These are phyloP conservation scores for Sarocladium strictum DNA, from an alignment of 2,329 filamentous ascomycete genomes.

Conservation along the genomic window DNA sequence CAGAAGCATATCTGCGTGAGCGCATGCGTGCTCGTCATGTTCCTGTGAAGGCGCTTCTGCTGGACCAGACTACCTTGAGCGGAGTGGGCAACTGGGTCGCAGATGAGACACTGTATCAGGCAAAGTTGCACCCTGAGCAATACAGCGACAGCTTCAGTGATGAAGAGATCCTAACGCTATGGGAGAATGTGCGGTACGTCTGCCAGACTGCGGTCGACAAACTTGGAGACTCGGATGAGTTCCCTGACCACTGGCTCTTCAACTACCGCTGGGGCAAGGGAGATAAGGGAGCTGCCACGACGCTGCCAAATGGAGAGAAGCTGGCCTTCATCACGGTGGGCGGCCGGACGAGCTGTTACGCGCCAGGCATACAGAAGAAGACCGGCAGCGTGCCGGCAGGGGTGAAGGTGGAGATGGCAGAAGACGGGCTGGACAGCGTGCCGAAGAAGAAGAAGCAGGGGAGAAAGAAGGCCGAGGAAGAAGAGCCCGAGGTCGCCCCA, in stretches of 20 bases:
- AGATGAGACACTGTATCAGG: slow-evolving; percentile 88
- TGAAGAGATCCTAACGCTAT: slow-evolving; percentile 63
- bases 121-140: slow-evolving; percentile 84
- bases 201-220: slow-evolving; percentile 73
- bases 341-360: slow-evolving; percentile 83
- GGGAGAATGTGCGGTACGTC: slow-evolving; percentile 69
- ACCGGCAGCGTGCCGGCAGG: slow-evolving; percentile 36
- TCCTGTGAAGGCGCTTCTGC: slow-evolving; percentile 79
- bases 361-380: slow-evolving; percentile 83
- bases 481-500: not conserved
- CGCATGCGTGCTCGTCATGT: slow-evolving; percentile 73
- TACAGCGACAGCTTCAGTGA: slow-evolving; percentile 78
- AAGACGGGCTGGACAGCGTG: slow-evolving; percentile 22
- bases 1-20: slow-evolving; percentile 64
- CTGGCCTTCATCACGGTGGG: slow-evolving; percentile 85
- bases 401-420: slow-evolving; percentile 36
- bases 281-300: slow-evolving; percentile 62
- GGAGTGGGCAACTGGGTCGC: slow-evolving; percentile 97
- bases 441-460: slow-evolving; percentile 16
- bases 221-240: slow-evolving; percentile 75
- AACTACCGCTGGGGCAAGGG: slow-evolving; percentile 86
- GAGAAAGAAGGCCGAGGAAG: not conserved
- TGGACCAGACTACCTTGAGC: slow-evolving; percentile 84
- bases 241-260: slow-evolving; percentile 85
- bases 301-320: slow-evolving; percentile 76